A percentile compares a stretch with the other conserved stretches of the same genome.
These are phyloP conservation scores for Baudoinia panamericana DNA, from an alignment of 495 filamentous ascomycete genomes.

Conservation along the genomic window DNA sequence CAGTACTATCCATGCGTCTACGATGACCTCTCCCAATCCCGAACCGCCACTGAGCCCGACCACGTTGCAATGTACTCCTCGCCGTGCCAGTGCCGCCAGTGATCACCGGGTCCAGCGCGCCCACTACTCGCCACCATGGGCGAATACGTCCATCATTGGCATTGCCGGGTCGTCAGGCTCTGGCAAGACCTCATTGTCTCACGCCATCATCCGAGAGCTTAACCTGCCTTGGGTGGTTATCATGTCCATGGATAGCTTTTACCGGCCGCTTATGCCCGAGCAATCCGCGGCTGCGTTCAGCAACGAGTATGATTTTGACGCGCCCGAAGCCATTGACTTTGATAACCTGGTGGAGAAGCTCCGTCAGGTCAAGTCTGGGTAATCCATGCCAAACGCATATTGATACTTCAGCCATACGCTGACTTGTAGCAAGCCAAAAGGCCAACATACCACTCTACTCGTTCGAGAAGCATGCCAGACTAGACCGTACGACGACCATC, in stretches of 20 bases:
- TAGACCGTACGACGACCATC: constrained; percentile 65
- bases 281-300: constrained; percentile 61
- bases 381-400: constrained; percentile 23
- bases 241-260: constrained; percentile 94
- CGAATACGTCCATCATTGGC: constrained; percentile 84
- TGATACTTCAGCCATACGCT: not conserved
- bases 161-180: constrained; percentile 93
- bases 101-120: constrained; percentile 30
- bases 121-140: constrained; percentile 89
- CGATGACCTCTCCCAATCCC: not conserved
- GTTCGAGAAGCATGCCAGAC: constrained; percentile 78
- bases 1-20: constrained; percentile 1
- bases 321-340: constrained; percentile 90
- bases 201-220: constrained; percentile 76
- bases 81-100: constrained; percentile 2
- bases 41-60: constrained; percentile 4
- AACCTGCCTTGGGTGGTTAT: constrained; percentile 97
- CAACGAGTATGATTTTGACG: constrained; percentile 93
- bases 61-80: not conserved
- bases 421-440: constrained; percentile 51
- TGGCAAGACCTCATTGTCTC: constrained; percentile 89
- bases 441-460: constrained; percentile 91
- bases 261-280: constrained; percentile 68
- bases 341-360: constrained; percentile 73
- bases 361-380: constrained; percentile 82